Base-by-base conservation (phyloP, 2,329 filamentous ascomycete genomes). In the Colletotrichum trifolii region DNA sequence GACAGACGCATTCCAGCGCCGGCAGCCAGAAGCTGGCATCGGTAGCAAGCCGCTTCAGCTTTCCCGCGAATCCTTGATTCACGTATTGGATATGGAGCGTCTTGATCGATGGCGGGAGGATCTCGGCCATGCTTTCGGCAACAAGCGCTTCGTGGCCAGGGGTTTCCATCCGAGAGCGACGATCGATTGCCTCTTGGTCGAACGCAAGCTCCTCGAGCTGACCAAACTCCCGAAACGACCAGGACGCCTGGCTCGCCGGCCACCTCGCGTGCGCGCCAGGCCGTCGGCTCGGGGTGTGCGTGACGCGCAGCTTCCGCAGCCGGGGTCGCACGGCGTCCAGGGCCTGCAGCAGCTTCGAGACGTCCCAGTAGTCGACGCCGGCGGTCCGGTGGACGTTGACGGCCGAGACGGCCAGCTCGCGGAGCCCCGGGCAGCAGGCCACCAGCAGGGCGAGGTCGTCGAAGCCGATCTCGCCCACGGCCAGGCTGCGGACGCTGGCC, bases 331-430 rank as follows among this genome's bases (percentile, higher is more conserved):
- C 50, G 4, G 46, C 35, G 8, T 42, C 45, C 12, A 65, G 39
- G 10, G 62, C 39, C 50, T 52, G 62, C n/a, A 65, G 3, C 38
- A 65, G 17, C 13, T 61, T 52, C 8, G 62, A 55, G 34, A 61
- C 39, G 7, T 61, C 58, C 57, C 62, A 65, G 40, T 61, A 52
- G 25, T 50, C 36, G 11, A 50, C 10, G 3, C 50, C 50, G 11
- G 57, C 53, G 11, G 45, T 65, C n/a, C 58, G 46, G 39, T 65
- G 46, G 12, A 65, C 56, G 39, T 61, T 50, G 10, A 35, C 33
- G 9, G 57, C 57, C 12, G 35, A 25, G 35, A 65, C 8, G 13
- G 49, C 62, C 62, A 65, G 40, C 39, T 61, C 50, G 45, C 47
- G 49, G 46, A 65, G 15, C 10, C 7, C 15, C 2, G 62, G 57